These are phyloP conservation scores for Miscanthus lutarioriparius DNA, from an alignment of 176 grass and related monocot species.

Conservation along the genomic window DNA sequence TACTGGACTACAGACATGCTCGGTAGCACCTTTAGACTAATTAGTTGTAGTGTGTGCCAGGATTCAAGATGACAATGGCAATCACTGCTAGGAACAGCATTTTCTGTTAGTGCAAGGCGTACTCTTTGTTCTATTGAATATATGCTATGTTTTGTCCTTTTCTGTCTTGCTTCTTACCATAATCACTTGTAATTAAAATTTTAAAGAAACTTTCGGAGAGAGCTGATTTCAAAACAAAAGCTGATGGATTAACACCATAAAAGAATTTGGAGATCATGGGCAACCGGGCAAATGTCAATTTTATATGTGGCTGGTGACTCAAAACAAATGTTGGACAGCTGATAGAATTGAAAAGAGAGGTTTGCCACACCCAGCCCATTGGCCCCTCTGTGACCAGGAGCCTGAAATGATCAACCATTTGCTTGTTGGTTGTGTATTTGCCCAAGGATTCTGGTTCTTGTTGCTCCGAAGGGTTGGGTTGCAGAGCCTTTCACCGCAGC, in stretches of 20 bases:
- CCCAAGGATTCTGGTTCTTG: background rate
- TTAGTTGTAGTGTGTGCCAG: background rate
- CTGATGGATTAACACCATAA: background rate
- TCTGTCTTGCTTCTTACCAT: background rate
- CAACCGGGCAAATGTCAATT: too few relatives aligned
- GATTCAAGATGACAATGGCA: background rate
- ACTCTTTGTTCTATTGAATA: background rate
- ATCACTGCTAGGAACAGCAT: background rate
- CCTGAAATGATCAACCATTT: background rate
- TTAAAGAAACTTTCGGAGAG: background rate
- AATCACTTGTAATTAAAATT: background rate
- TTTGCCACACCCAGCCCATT: background rate
- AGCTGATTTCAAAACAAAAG: background rate
- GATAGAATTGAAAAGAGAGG: background rate
- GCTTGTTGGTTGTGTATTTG: background rate
- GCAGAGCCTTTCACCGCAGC: background rate
- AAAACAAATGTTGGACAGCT: background rate
- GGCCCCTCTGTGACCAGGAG: background rate
- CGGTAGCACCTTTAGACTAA: background rate
- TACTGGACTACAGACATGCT: background rate
- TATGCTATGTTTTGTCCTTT: background rate
- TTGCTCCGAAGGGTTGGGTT: background rate
- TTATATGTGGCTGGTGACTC: background rate
- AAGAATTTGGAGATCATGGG: background rate
- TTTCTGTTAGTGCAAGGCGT: background rate